These are phyloP conservation scores for Neurospora sp. DNA, from an alignment of 495 filamentous ascomycete genomes.

Conservation along the genomic window DNA sequence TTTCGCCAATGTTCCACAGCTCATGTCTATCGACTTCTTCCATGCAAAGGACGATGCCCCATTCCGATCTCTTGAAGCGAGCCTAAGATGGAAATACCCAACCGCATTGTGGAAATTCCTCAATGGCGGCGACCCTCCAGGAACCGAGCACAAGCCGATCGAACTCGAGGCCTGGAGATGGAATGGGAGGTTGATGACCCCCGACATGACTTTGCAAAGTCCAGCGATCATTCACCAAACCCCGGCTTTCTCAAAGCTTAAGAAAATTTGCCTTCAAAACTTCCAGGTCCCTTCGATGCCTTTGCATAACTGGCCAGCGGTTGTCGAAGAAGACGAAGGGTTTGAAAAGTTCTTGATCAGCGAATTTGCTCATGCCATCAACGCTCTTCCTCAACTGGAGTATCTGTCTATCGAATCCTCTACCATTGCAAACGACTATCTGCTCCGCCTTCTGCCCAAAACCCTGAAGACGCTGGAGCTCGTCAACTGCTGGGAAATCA, in stretches of 20 bases:
- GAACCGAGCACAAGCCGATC: conserved; percentile 9
- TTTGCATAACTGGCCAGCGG: not conserved
- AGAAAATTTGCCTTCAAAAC: conserved; percentile 54
- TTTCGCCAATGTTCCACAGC: conserved; percentile 32
- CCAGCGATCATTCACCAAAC: conserved; percentile 43
- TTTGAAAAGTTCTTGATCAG: conserved; percentile 22
- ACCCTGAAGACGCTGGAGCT: conserved; percentile 55
- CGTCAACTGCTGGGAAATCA: conserved; percentile 62
- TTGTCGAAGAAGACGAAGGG: conserved; percentile 1
- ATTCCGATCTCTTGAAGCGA: conserved; percentile 35
- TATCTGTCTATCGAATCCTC: conserved; percentile 59
- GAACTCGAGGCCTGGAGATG: conserved; percentile 64
- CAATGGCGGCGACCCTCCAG: conserved; percentile 4
- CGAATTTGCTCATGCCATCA: conserved; percentile 45
- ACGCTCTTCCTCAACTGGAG: conserved; percentile 47
- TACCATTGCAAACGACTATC: conserved; percentile 46
- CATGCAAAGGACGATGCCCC: conserved; percentile 45
- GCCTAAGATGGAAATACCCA: conserved; percentile 54
- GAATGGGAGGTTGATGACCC: conserved; percentile 55
- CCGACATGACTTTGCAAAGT: conserved; percentile 34
- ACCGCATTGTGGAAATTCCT: conserved; percentile 47
- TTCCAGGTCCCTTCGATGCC: conserved; percentile 40
- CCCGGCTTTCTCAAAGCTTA: conserved; percentile 48
- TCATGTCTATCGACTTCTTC: conserved; percentile 46
- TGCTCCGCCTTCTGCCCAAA: conserved; percentile 53